Evolutionary conservation across 352 stramenopile genomes (phyloP).

Genomic region (Aphanomyces stellatus): DNA sequence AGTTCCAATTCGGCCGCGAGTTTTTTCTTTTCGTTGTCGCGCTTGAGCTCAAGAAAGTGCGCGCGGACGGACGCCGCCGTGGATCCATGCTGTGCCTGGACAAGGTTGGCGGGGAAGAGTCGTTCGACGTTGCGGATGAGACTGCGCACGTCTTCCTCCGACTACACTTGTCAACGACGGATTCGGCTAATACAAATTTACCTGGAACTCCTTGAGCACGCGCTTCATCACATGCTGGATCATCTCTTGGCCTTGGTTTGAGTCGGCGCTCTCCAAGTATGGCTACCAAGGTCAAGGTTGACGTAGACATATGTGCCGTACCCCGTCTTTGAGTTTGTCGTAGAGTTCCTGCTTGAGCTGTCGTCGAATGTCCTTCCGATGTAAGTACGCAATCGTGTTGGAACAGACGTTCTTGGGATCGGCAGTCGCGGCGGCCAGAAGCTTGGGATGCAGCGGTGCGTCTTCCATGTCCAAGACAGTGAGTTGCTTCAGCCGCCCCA

Average conservation of each 20-base stretch:
- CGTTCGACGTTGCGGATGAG: constrained; percentile 76
- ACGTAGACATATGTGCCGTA: background rate
- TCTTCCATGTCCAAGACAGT: constrained; percentile 59
- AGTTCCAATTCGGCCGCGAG: constrained; percentile 78
- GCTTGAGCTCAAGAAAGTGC: constrained; percentile 24
- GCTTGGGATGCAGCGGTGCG: constrained; percentile 54
- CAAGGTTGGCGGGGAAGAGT: constrained; percentile 58
- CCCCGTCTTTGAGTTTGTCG: constrained; percentile 45
- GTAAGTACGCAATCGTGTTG: constrained; percentile 45
- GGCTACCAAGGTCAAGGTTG: background rate
- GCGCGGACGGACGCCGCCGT: constrained; percentile 21
- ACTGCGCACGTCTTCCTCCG: constrained; percentile 57
- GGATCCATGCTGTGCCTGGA: constrained; percentile 12
- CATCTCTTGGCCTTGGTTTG: constrained; percentile 42
- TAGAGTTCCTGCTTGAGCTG: constrained; percentile 47
- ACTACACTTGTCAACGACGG: constrained; percentile 1
- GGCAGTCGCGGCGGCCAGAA: constrained; percentile 25
- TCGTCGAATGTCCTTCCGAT: constrained; percentile 51
- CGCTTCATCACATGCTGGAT: constrained; percentile 34
- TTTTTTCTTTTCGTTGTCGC: constrained; percentile 59
- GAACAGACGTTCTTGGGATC: constrained; percentile 26
- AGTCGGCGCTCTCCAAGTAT: constrained; percentile 11
- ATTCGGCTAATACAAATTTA: background rate
- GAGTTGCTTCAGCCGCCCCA: constrained; percentile 53
- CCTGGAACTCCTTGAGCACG: constrained; percentile 50